Evolutionary conservation across 1,284 basidiomycete species (phyloP), one percentile per base, ranked within the genome.

Genomic region (Sphaerobolus stellatus): DNA sequence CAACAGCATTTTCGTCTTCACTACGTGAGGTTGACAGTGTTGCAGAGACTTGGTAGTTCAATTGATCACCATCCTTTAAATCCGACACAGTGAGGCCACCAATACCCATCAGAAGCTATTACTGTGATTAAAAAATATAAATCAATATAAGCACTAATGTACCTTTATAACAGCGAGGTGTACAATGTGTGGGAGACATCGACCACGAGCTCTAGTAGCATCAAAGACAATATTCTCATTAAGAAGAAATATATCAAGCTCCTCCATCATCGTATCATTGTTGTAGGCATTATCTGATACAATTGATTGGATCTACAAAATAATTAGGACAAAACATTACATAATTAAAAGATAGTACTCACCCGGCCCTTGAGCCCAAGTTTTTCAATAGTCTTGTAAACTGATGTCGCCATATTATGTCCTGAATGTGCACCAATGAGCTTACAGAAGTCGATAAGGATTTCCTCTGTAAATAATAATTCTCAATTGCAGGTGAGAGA

Each of bases 201-300:
- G 52, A 58, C 3, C 56, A 52, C 38, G 55, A 38, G 7, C 56
- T 54, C 24, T 25, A 4, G n/a, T 9, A 40, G 34, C 7, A 18
- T 8, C 41, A 59, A 54, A 8, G 24, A 30, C 13, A 58, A 16
- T 4, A 34, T 25, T 44, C 16, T 27, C 5, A 5, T 22, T 5
- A 5, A 13, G 38, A 25, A 29, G 6, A 11, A 7, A 8, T 4
- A 16, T 40, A 27, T 18, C 41, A 30, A 59, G 38, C n/a, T 31
- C 18, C 8, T 22, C n/a, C 47, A 59, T 46, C 57, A 59, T 55
- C 24, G 56, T 59, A 40, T 59, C 53, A 41, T 59, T 59, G 29
- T 58, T 59, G 6, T 48, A 31, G 14, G 56, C 56, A 55, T 59
- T 59, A 34, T 59, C 56, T 18, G 46, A 20, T 4, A 49, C 45